Evolutionary conservation across 805 yeast species (phyloP), one percentile per base, ranked within the genome.

Genomic region (Metschnikowia cubensis): DNA sequence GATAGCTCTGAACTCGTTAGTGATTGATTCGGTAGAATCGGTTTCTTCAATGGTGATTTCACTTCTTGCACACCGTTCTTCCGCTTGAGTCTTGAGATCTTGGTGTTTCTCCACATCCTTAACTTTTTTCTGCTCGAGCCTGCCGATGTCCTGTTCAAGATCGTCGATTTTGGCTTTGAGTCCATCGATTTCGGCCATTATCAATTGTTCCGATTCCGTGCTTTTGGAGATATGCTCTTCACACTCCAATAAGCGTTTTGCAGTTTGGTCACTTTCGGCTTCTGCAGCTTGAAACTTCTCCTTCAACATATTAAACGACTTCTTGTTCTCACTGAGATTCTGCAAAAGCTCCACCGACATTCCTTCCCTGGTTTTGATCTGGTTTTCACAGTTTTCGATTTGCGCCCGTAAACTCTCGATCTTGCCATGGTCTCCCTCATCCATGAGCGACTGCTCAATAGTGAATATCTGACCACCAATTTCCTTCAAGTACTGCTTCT

Each of bases 1-100:
- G 14, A 83, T 70, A 17, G 64, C 69, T 21, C 67, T 69, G 46
- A 81, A 73, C 58, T 82, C 85, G 2, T 60, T 53, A 21, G 74
- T 76, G 11, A 85, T 76, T 1, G 75, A 70, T 5, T 80, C 80
- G 14, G 70, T 65, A 1, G 78, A 70, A 36, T 76, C 76, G 0
- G 74, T 63, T 0, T 68, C 73, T 4, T 64, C 50, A 1, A 74
- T 54, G 3, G 63, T 63, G 0, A 83, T 76, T 17, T 75, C 77
- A 7, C 76, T 81, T 37, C 77, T 60, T 0, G 74, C 52, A 57
- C 89, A 83, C 44, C 75, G 70, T 25, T 66, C 57, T 51, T 64
- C 62, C 3, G 77, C 78, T 29, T 56, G 57, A 14, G 31, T 52
- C 11, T 57, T 48, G 8, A 62, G 45, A n/a, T 62, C 64, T 7